Conservation (phyloP, 257 asterid species). For the Perilla frutescens region DNA sequence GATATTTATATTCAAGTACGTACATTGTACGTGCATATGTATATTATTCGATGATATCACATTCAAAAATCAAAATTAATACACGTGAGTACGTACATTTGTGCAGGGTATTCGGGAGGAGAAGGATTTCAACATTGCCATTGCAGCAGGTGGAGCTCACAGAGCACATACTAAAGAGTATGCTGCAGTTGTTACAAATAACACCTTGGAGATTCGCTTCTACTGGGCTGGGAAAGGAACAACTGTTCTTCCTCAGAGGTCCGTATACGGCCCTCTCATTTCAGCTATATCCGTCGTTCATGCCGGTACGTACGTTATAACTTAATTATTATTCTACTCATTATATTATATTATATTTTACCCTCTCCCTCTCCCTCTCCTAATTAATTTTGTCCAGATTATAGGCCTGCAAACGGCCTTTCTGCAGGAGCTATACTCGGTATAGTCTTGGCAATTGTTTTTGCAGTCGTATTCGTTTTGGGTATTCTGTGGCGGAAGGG, state of each 20-base stretch:
- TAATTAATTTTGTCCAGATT: slow-evolving; percentile 40
- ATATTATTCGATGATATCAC: no score
- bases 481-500: slow-evolving; percentile 63
- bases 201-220: slow-evolving; percentile 64
- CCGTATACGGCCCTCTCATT: slow-evolving; percentile 87
- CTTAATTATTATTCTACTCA: no score
- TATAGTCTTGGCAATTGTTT: slow-evolving; percentile 50
- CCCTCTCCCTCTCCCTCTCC: no score
- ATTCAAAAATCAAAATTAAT: no score
- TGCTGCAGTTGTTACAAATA: slow-evolving; percentile 56
- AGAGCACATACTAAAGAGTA: slow-evolving; percentile 37
- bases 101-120: slow-evolving; percentile 59
- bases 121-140: slow-evolving; percentile 73
- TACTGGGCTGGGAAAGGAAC: slow-evolving; percentile 95
- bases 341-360: no score
- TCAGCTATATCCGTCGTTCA: slow-evolving; percentile 46
- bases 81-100: no score
- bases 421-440: slow-evolving; percentile 55
- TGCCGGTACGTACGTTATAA: background rate
- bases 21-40: no score
- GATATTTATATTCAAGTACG: slow-evolving; percentile 59
- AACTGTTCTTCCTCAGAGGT: slow-evolving; percentile 57
- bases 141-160: slow-evolving; percentile 72
- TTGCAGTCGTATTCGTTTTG: slow-evolving; percentile 35
- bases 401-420: slow-evolving; percentile 43